A percentile compares a stretch with the other conserved stretches of the same genome.
These are phyloP conservation scores for Mycosphaerella sp. DNA, from an alignment of 2,329 filamentous ascomycete genomes.

Conservation along the genomic window DNA sequence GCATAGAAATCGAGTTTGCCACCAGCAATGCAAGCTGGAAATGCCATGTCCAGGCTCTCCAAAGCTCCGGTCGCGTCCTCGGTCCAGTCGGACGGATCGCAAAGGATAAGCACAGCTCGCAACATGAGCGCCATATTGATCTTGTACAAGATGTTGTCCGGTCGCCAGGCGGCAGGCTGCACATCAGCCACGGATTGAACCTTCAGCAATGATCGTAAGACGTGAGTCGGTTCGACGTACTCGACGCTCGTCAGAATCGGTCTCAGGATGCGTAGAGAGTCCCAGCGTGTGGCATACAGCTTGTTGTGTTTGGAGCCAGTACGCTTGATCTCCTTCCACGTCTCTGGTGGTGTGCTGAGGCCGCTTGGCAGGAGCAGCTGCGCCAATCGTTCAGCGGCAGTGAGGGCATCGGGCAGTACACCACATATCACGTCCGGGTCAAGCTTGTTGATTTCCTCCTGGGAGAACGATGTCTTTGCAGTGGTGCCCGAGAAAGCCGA, in stretches of 20 bases:
- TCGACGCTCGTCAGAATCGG: constrained; percentile 36
- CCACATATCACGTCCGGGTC: constrained; percentile 40
- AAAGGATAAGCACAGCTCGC: constrained; percentile 32
- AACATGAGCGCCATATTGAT: constrained; percentile 43
- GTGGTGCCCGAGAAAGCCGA: constrained; percentile 46
- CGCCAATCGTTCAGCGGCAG: constrained; percentile 27
- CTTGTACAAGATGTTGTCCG: constrained; percentile 41
- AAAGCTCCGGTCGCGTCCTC: constrained; percentile 29
- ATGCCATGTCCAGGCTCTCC: constrained; percentile 23
- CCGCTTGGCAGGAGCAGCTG: constrained; percentile 27
- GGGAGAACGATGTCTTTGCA: constrained; percentile 43
- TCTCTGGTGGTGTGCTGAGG: constrained; percentile 20
- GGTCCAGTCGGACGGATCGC: constrained; percentile 25
- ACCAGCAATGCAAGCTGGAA: constrained; percentile 25
- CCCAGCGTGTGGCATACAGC: constrained; percentile 35
- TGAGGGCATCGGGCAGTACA: constrained; percentile 36
- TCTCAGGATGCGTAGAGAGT: constrained; percentile 33
- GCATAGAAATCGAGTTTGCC: constrained; percentile 16
- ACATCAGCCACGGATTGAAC: constrained; percentile 23
- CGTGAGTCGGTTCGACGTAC: constrained; percentile 39
- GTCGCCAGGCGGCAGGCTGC: constrained; percentile 31
- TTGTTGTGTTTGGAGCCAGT: constrained; percentile 38
- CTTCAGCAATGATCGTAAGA: constrained; percentile 38
- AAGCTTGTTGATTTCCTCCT: constrained; percentile 39
- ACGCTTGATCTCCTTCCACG: constrained; percentile 31